phyloP scores from a whole-genome alignment of 768 basidiomycete species.

The Leucocoprinus birnbaumii region DNA sequence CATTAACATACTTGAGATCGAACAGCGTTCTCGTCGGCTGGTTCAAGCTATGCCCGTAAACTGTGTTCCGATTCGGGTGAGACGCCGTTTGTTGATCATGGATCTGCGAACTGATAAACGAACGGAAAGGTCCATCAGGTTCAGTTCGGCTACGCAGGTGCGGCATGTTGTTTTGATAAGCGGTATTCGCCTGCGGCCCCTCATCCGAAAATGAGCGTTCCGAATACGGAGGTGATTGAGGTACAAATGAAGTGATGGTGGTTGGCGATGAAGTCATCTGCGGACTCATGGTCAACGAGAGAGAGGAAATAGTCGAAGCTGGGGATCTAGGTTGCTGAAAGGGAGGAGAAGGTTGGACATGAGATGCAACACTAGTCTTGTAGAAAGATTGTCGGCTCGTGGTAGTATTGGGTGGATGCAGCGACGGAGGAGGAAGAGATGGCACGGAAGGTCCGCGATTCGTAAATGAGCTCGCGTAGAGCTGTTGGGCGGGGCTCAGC shows the following conservation, averaged over 20 bases:
- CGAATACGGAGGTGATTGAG: constrained; percentile 6
- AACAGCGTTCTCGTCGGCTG: constrained; percentile 5
- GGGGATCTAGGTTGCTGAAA: not conserved
- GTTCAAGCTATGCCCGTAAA: not conserved
- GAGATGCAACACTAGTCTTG: constrained; percentile 2
- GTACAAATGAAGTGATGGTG: not conserved
- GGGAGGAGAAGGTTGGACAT: not conserved
- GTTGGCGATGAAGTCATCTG: not conserved
- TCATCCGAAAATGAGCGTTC: constrained; percentile 4
- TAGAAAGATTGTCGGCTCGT: constrained; percentile 1
- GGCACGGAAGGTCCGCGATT: not conserved
- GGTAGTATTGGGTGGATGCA: not conserved
- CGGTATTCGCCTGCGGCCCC: not conserved
- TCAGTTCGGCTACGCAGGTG: not conserved
- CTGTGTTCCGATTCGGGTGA: not conserved
- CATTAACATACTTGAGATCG: constrained; percentile 3
- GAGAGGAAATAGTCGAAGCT: constrained; percentile 4
- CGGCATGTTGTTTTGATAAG: not conserved
- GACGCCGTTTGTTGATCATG: not conserved
- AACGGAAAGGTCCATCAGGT: not conserved
- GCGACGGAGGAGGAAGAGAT: constrained; percentile 1
- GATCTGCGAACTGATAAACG: too few species aligned
- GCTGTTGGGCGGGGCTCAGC: constrained; percentile 14
- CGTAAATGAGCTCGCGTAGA: constrained; percentile 15
- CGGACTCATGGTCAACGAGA: not conserved